Base-by-base conservation (phyloP, 2,329 filamentous ascomycete genomes). In the Xylaria arbuscula region DNA sequence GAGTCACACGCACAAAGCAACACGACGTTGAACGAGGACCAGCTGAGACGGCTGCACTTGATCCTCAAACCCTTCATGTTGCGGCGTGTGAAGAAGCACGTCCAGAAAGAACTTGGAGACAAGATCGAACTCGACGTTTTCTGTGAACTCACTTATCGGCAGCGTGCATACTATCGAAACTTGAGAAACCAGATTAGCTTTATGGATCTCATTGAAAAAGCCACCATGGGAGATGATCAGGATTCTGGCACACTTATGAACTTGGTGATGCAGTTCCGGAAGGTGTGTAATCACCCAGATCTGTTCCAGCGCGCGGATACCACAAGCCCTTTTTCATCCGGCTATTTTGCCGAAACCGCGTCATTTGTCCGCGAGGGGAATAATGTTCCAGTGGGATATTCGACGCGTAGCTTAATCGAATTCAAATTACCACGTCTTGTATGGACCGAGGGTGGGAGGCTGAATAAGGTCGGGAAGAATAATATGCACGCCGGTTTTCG, bases 31-130 rank as follows among this genome's bases (percentile, higher is more conserved):
- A 99, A 99, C 77, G 96, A 99, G 79, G 95, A 98, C 78, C 96
- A 99, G 82, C 89, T 99, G 61, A 94, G 94, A 82, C 93, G 96
- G 82, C 84, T 99, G 75, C 96, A 99, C 81, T 97, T 98, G 94
- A 99, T 99, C 74, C 83, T 99, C 73, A 98, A 99, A 83, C 96
- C 96, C 0, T 99, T 99, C 85, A 99, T 99, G 96, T 89, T 99
- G 79, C 93, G 96, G 75, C 95, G 96, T 88, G 93, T 99, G 82
- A 99, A 99, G 89, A 98, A 98, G 84, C 95, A 99, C 80, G 96
- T 99, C 58, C 96, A 99, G 80, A 98, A 98, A 81, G 96, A 99
- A 80, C 89, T 99, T 57, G 96, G 96, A 55, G 96, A 99, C 88
- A 99, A 99, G 89, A 97, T 98, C 68, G 96, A 99, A 81, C 85